These are phyloP conservation scores for Candida xyloterini DNA, from an alignment of 805 yeast genomes.

Conservation along the genomic window DNA sequence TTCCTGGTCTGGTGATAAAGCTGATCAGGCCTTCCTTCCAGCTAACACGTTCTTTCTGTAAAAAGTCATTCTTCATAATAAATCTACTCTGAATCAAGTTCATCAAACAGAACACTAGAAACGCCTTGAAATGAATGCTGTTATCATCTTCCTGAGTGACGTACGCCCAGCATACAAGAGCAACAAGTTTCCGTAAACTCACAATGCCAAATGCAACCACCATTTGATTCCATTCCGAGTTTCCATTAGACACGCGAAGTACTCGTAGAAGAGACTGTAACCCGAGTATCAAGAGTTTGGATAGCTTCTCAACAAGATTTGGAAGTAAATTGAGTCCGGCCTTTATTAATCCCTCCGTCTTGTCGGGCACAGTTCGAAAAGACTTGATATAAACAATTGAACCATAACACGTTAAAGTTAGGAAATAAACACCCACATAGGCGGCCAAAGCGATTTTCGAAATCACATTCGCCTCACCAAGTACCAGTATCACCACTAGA, in stretches of 20 bases:
- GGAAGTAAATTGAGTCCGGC: conserved; percentile 24
- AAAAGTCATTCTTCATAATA: conserved; percentile 20
- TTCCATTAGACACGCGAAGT: neutral
- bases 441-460: conserved; percentile 30
- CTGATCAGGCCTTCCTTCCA: conserved; percentile 21
- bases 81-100: conserved; percentile 28
- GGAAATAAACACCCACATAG: conserved; percentile 25
- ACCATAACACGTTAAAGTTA: conserved; percentile 21
- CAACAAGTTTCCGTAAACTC: conserved; percentile 26
- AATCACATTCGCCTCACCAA: conserved; percentile 25
- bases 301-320: conserved; percentile 19
- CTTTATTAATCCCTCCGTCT: conserved; percentile 19
- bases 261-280: conserved; percentile 3
- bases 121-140: conserved; percentile 27
- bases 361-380: neutral
- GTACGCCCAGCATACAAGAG: conserved; percentile 29
- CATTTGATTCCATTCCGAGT: conserved; percentile 7
- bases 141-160: conserved; percentile 29
- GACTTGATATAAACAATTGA: conserved; percentile 25
- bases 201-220: conserved; percentile 27
- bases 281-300: conserved; percentile 15
- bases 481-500: conserved; percentile 11
- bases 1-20: conserved; percentile 16
- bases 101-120: conserved; percentile 24
- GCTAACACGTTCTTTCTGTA: conserved; percentile 5